A percentile compares a stretch with the other conserved stretches of the same genome.
Conservation (phyloP, 805 yeast genomes). For the Sugiyamaella valdiviana region DNA sequence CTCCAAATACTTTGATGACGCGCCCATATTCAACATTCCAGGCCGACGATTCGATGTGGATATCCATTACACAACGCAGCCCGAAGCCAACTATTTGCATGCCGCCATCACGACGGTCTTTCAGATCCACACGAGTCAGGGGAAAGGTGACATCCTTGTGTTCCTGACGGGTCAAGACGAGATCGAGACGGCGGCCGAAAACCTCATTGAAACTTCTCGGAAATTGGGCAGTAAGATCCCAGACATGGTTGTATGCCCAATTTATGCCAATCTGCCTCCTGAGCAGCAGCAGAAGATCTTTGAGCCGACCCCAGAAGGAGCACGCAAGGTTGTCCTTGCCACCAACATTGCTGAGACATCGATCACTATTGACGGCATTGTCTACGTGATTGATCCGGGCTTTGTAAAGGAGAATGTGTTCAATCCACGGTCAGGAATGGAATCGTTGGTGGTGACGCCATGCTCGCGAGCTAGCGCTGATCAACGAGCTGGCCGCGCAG, state of each 20-base stretch:
- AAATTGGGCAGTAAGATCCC: slow-evolving; percentile 57
- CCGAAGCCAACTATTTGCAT: slow-evolving; percentile 80
- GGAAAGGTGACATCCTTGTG: slow-evolving; percentile 79
- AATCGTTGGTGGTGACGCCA: slow-evolving; percentile 72
- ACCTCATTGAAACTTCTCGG: slow-evolving; percentile 54
- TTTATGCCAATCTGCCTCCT: slow-evolving; percentile 85
- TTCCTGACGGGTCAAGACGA: slow-evolving; percentile 94
- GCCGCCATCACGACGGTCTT: slow-evolving; percentile 79
- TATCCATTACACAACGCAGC: slow-evolving; percentile 67
- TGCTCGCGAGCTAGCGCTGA: slow-evolving; percentile 94
- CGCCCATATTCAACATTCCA: slow-evolving; percentile 76
- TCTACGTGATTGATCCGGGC: slow-evolving; percentile 90
- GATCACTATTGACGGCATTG: slow-evolving; percentile 89
- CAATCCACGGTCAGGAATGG: slow-evolving; percentile 88
- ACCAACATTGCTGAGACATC: slow-evolving; percentile 98
- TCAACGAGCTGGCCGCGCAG: slow-evolving; percentile 95
- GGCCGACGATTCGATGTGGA: slow-evolving; percentile 93
- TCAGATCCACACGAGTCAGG: slow-evolving; percentile 78
- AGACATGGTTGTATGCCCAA: slow-evolving; percentile 74
- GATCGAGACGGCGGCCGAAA: slow-evolving; percentile 73
- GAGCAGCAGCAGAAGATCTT: slow-evolving; percentile 85
- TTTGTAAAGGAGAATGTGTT: slow-evolving; percentile 85
- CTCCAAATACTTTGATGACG: slow-evolving; percentile 64
- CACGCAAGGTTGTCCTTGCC: slow-evolving; percentile 86
- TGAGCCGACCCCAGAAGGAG: slow-evolving; percentile 77